Evolutionary conservation across 192 early-diverging fungal species (phyloP).

Genomic region (Mortierella antarctica): DNA sequence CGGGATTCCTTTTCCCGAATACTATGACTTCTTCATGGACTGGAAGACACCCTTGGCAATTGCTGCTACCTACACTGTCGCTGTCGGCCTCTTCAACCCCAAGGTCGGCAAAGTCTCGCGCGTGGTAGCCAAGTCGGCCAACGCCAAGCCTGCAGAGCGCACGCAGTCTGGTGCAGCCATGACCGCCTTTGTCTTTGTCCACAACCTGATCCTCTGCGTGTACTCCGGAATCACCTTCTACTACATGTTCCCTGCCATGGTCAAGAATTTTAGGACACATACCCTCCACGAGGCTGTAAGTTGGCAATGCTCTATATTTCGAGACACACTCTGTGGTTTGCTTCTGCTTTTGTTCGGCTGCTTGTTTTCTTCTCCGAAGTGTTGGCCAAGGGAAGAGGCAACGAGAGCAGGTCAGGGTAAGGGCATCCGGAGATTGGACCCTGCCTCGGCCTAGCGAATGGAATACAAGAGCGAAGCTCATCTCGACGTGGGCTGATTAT

Average conservation of each 20-base stretch:
- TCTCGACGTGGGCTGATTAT: neutral
- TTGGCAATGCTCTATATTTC: conserved; percentile 14
- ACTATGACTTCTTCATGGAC: conserved; percentile 77
- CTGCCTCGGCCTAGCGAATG: neutral
- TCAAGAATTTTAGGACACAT: conserved; percentile 61
- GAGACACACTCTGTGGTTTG: neutral
- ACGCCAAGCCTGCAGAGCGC: conserved; percentile 48
- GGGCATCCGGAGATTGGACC: neutral
- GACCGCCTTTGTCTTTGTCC: conserved; percentile 79
- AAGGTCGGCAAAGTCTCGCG: conserved; percentile 62
- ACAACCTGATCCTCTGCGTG: conserved; percentile 76
- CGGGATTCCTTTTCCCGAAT: conserved; percentile 73
- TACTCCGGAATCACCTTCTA: conserved; percentile 81
- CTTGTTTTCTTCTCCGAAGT: conserved; percentile 1
- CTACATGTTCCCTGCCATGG: conserved; percentile 66
- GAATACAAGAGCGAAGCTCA: neutral
- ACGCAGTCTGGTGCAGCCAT: conserved; percentile 60
- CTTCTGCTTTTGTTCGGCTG: neutral
- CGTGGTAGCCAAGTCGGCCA: conserved; percentile 63
- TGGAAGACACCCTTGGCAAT: conserved; percentile 73
- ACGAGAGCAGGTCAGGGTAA: neutral
- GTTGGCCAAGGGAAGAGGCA: neutral
- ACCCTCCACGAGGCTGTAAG: conserved; percentile 69
- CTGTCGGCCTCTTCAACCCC: conserved; percentile 61
- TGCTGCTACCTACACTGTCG: conserved; percentile 62